A percentile compares a stretch with the other conserved stretches of the same genome.
These are phyloP conservation scores for Isoetes taiwanensis DNA, from an alignment of 75 land plant genomes.

Conservation along the genomic window DNA sequence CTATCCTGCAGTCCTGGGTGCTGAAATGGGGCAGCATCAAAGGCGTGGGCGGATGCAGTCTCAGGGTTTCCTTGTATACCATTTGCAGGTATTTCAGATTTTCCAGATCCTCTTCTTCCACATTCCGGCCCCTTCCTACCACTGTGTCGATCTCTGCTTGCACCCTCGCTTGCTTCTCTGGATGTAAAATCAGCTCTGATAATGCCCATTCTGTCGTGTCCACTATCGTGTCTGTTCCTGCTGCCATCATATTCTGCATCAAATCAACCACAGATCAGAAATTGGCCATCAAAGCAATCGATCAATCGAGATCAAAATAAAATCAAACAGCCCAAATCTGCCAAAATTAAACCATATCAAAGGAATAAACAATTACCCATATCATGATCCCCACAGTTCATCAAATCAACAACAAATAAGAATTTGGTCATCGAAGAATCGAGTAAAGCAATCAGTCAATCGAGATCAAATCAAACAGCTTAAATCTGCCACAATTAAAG, in stretches of 20 bases:
- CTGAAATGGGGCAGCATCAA: slow-evolving; percentile 10
- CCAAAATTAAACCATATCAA: too few relatives aligned
- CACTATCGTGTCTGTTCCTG: slow-evolving; percentile 16
- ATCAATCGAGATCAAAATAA: too few relatives aligned
- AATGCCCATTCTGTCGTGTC: slow-evolving; percentile 15
- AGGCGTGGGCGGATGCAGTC: slow-evolving; percentile 15
- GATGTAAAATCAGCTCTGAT: slow-evolving; percentile 13
- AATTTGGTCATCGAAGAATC: too few relatives aligned
- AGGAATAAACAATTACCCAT: too few relatives aligned
- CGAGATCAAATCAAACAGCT: too few relatives aligned
- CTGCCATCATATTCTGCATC: slow-evolving; percentile 18
- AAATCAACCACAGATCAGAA: too few relatives aligned
- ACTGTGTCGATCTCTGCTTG: slow-evolving; percentile 13
- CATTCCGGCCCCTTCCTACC: slow-evolving; percentile 10
- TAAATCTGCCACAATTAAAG: too few relatives aligned
- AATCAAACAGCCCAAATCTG: too few relatives aligned
- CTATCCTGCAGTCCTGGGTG: not conserved
- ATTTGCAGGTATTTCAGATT: slow-evolving; percentile 10
- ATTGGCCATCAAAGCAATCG: too few relatives aligned
- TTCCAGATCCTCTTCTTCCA: slow-evolving; percentile 9
- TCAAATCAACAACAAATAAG: too few relatives aligned
- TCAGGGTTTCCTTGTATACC: slow-evolving; percentile 10
- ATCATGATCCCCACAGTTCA: too few relatives aligned
- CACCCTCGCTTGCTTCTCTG: not conserved
- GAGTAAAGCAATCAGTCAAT: too few relatives aligned